Percentiles rank a stretch among this genome's conserved stretches.
Evolutionary conservation across 2,329 filamentous ascomycete genomes (phyloP).

Genomic region (Xylariaceae sp.): DNA sequence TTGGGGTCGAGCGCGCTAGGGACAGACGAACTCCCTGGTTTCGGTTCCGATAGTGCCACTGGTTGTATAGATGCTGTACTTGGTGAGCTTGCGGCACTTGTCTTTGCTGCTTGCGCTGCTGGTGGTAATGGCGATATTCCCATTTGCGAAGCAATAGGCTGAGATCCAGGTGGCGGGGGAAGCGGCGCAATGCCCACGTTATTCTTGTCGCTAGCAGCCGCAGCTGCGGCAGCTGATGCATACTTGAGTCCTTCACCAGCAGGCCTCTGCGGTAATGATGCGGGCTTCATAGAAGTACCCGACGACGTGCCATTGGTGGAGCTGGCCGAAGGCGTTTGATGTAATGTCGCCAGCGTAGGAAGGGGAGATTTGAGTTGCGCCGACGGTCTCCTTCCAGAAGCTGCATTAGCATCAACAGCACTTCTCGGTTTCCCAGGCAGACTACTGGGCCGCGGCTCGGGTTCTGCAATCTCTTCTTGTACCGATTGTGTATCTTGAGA

Average conservation of each 20-base stretch:
- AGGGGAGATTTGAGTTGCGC: conserved; percentile 90
- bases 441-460: conserved; percentile 42
- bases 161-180: conserved; percentile 75
- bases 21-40: conserved; percentile 15
- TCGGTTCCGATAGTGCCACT: conserved; percentile 28
- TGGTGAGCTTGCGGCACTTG: conserved; percentile 53
- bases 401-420: conserved; percentile 52
- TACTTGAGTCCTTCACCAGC: conserved; percentile 93
- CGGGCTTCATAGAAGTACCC: conserved; percentile 82
- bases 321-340: conserved; percentile 60
- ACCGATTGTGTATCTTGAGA: conserved; percentile 92
- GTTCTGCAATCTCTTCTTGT: conserved; percentile 74
- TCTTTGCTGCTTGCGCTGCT: conserved; percentile 49
- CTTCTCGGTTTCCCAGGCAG: conserved; percentile 50
- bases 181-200: conserved; percentile 90
- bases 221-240: conserved; percentile 90
- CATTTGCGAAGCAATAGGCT: conserved; percentile 29
- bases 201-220: conserved; percentile 80
- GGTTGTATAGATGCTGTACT: conserved; percentile 44
- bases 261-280: conserved; percentile 75
- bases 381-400: conserved; percentile 67
- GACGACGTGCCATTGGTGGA: conserved; percentile 50
- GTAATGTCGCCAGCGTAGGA: conserved; percentile 86
- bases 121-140: conserved; percentile 46
- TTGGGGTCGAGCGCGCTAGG: conserved; percentile 29